Evolutionary conservation across 306 rosid genomes (phyloP).

Genomic region (Gastrolobium bilobum): DNA sequence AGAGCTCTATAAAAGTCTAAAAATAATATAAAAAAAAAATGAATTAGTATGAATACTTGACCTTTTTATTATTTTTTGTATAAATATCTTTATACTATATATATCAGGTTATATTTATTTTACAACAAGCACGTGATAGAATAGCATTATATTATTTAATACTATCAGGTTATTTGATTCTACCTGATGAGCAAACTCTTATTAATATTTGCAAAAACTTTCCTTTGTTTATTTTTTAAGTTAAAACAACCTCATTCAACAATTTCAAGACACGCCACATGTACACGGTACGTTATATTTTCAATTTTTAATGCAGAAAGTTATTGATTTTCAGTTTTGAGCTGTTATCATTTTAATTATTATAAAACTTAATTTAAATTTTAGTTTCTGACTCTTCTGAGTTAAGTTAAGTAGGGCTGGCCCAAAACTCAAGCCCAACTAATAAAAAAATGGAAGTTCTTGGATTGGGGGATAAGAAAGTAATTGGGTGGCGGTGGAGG

Average conservation of each 20-base stretch:
- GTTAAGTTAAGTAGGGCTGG: not conserved
- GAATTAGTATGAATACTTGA: too few species aligned
- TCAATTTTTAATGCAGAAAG: not conserved
- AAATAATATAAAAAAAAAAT: too few species aligned
- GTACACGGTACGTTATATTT: not conserved
- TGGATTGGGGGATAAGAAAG: not conserved
- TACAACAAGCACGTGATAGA: too few species aligned
- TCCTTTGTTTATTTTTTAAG: not conserved
- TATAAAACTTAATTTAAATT: too few species aligned
- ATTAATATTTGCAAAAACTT: not conserved
- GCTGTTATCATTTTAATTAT: not conserved
- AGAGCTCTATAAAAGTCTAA: too few species aligned
- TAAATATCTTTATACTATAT: too few species aligned
- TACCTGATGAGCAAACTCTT: not conserved
- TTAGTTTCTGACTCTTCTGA: not conserved
- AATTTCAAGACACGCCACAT: not conserved
- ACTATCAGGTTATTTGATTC: too few species aligned
- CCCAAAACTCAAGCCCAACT: constrained; percentile 36
- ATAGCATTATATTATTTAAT: too few species aligned
- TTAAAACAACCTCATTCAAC: not conserved
- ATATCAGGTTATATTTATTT: too few species aligned
- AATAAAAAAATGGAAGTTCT: not conserved
- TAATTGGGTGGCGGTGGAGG: not conserved
- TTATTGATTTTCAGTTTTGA: not conserved
- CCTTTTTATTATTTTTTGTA: too few species aligned